A percentile compares a stretch with the other conserved stretches of the same genome.
Conservation (phyloP, 139 green algal genomes). For the Chlorella sp. region DNA sequence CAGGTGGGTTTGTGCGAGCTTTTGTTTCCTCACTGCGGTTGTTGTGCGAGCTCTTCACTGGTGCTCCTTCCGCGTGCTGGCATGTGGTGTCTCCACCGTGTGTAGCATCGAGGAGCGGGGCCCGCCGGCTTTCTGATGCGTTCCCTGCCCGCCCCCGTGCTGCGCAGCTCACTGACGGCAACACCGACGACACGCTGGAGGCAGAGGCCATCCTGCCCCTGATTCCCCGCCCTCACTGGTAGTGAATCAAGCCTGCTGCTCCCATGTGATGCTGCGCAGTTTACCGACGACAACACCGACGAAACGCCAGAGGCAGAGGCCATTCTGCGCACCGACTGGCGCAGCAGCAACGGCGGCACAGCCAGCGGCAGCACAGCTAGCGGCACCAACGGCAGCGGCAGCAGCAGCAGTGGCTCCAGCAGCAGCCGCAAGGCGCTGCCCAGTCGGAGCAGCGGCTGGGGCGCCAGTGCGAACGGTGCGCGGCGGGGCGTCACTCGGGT, state of each 20-base stretch:
- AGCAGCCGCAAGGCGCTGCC: no score
- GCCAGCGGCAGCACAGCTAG: neutral
- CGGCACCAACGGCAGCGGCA: neutral
- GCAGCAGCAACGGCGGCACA: neutral
- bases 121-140: no score
- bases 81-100: no score
- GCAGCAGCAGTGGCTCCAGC: neutral
- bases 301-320: slow-evolving; percentile 73
- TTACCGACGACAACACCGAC: slow-evolving; percentile 82
- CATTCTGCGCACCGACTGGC: slow-evolving; percentile 49
- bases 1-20: no score
- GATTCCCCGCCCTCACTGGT: neutral
- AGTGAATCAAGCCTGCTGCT: neutral
- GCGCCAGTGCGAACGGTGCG: neutral
- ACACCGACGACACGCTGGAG: slow-evolving; percentile 82
- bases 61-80: no score
- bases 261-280: neutral
- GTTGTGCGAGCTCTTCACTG: no score
- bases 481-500: neutral
- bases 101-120: no score
- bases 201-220: slow-evolving; percentile 63
- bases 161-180: slow-evolving; percentile 61
- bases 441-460: neutral
- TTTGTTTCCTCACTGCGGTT: no score
- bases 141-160: no score